Percentiles rank a stretch among this genome's conserved stretches.
Evolutionary conservation across 1,139 yeast genomes (phyloP).

Genomic region (Magnusiomyces magnusii): DNA sequence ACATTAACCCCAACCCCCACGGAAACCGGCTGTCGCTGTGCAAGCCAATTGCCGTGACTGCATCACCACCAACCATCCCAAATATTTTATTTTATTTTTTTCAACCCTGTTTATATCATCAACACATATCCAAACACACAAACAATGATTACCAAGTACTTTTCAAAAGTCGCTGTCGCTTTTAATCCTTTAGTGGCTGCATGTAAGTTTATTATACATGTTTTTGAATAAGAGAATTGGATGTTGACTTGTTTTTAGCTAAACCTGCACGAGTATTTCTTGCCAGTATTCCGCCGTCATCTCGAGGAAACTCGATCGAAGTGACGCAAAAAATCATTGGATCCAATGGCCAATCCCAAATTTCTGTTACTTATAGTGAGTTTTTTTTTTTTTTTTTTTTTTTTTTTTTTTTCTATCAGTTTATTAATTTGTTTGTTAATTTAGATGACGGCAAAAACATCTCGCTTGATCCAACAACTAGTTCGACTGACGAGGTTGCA

Average conservation of each 20-base stretch:
- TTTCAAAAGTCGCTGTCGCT: constrained; percentile 64
- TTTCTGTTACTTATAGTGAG: constrained; percentile 61
- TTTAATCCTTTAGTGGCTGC: constrained; percentile 72
- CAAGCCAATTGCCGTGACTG: too few species aligned
- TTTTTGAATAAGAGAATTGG: too few species aligned
- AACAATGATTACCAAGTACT: constrained; percentile 75
- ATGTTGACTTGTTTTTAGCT: constrained; percentile 41
- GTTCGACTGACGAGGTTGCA: constrained; percentile 30
- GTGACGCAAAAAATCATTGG: constrained; percentile 28
- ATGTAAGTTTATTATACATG: constrained; percentile 40
- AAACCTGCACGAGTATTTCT: constrained; percentile 75
- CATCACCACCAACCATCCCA: too few species aligned
- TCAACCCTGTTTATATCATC: too few species aligned
- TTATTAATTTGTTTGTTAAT: constrained; percentile 4
- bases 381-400: background rate
- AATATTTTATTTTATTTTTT: too few species aligned
- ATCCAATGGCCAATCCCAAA: constrained; percentile 47
- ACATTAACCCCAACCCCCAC: too few species aligned
- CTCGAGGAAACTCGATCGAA: constrained; percentile 25
- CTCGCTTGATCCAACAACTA: constrained; percentile 56
- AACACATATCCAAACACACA: background rate
- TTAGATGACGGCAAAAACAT: constrained; percentile 63
- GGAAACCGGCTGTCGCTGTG: too few species aligned
- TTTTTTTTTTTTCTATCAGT: background rate
- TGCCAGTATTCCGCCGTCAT: constrained; percentile 63